These are phyloP conservation scores for Phylloporus scabripes DNA, from an alignment of 768 basidiomycete species.

Conservation along the genomic window DNA sequence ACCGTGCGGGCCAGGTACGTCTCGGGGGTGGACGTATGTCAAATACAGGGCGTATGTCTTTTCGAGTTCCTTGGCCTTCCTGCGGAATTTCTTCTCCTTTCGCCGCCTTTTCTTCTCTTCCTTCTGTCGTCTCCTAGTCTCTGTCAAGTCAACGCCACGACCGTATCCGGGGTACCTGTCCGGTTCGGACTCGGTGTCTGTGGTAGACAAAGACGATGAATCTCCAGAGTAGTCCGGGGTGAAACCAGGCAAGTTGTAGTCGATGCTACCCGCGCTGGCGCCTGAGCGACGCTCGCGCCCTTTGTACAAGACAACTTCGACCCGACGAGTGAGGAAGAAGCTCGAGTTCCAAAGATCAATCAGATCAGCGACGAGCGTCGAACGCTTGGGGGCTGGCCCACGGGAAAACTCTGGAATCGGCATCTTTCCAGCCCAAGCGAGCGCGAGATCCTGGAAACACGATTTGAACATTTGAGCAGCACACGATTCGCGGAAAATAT, in stretches of 20 bases:
- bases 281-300: slow-evolving; percentile 78
- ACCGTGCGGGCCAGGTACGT: slow-evolving; percentile 23
- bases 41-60: slow-evolving; percentile 63
- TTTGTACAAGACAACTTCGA: slow-evolving; percentile 78
- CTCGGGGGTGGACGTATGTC: slow-evolving; percentile 40
- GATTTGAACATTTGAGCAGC: not conserved
- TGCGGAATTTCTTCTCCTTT: slow-evolving; percentile 60
- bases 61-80: slow-evolving; percentile 53
- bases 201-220: slow-evolving; percentile 36
- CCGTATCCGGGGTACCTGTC: slow-evolving; percentile 44
- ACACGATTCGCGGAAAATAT: not conserved
- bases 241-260: slow-evolving; percentile 48
- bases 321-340: slow-evolving; percentile 69
- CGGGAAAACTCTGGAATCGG: slow-evolving; percentile 51
- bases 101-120: slow-evolving; percentile 57
- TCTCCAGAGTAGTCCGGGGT: slow-evolving; percentile 38
- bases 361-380: slow-evolving; percentile 61
- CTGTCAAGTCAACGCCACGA: slow-evolving; percentile 40
- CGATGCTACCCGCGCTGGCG: slow-evolving; percentile 45
- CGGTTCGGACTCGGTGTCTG: slow-evolving; percentile 38
- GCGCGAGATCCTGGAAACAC: slow-evolving; percentile 53
- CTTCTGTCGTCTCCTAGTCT: slow-evolving; percentile 47
- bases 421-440: slow-evolving; percentile 73
- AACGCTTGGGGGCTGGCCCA: slow-evolving; percentile 50
- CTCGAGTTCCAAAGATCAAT: slow-evolving; percentile 75